These are phyloP conservation scores for Yarrowia sp. DNA, from an alignment of 805 yeast genomes.

Conservation along the genomic window DNA sequence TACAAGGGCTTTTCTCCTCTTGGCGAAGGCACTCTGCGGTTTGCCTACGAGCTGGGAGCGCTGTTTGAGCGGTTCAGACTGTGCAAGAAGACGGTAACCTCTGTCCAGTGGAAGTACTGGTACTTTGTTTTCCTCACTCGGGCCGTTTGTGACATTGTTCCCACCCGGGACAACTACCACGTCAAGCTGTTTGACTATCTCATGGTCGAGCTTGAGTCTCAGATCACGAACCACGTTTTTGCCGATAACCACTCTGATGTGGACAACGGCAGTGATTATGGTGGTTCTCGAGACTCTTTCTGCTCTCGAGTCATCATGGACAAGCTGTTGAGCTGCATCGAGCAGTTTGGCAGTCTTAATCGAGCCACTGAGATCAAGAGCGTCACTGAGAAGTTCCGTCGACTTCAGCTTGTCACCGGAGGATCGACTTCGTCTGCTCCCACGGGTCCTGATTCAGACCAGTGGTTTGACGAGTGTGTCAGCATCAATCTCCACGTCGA, in stretches of 20 bases:
- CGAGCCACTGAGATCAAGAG: not conserved
- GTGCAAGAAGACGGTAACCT: not conserved
- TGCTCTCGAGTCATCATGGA: not conserved
- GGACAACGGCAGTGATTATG: not conserved
- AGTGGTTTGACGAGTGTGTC: constrained; percentile 22
- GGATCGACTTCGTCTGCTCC: not conserved
- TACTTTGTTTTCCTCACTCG: constrained; percentile 1
- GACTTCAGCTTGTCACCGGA: not conserved
- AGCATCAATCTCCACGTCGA: not conserved
- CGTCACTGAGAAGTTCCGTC: constrained; percentile 1
- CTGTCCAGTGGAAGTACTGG: constrained; percentile 26
- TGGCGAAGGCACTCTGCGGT: not conserved
- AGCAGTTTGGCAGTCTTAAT: constrained; percentile 3
- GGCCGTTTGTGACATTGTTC: constrained; percentile 1
- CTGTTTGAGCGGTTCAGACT: constrained; percentile 20
- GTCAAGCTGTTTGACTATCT: constrained; percentile 22
- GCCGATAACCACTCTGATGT: not conserved
- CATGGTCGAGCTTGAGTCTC: constrained; percentile 12
- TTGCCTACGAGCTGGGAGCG: not conserved
- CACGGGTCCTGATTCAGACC: not conserved
- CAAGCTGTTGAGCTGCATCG: not conserved
- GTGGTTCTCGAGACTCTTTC: not conserved
- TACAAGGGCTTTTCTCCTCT: not conserved
- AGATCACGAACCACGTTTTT: constrained; percentile 1
- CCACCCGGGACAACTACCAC: not conserved